Evolutionary conservation across 176 grass and related monocot species (phyloP).

Genomic region (Musa beccarii): DNA sequence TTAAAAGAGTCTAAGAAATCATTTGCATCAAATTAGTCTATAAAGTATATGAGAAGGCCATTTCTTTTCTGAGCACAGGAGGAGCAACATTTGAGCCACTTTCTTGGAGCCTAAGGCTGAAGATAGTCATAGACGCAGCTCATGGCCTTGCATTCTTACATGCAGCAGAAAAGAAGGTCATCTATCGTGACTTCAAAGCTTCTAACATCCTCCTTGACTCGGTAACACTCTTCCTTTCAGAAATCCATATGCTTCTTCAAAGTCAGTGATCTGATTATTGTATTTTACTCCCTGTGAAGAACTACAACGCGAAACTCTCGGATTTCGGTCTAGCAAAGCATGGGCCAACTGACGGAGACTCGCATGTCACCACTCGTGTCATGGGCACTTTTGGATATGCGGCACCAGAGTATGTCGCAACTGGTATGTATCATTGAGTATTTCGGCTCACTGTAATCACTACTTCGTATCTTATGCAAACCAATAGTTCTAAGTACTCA

Average conservation of each 20-base stretch:
- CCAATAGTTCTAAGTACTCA: no score
- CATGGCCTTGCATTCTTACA: conserved; percentile 62
- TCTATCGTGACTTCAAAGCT: conserved; percentile 26
- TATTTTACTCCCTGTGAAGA: neutral
- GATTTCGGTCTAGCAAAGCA: conserved; percentile 17
- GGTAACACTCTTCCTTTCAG: no score
- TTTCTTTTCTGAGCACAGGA: conserved; percentile 21
- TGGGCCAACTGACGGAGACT: conserved; percentile 13
- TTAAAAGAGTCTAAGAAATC: no score
- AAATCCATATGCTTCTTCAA: no score
- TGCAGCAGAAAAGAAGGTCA: conserved; percentile 41
- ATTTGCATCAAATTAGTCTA: no score
- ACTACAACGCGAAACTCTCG: conserved; percentile 26
- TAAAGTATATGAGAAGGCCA: no score
- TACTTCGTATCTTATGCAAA: no score
- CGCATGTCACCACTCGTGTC: conserved; percentile 21
- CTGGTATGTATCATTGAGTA: neutral
- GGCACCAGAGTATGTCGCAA: conserved; percentile 22
- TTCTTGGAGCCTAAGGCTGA: conserved; percentile 29
- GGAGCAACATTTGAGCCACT: conserved; percentile 34
- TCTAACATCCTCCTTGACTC: conserved; percentile 18
- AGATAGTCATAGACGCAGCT: conserved; percentile 15
- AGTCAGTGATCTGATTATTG: no score
- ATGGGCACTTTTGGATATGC: conserved; percentile 23
- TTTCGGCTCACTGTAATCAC: no score